These are phyloP conservation scores for Fusarium concolor DNA, from an alignment of 2,329 filamentous ascomycete genomes.

Conservation along the genomic window DNA sequence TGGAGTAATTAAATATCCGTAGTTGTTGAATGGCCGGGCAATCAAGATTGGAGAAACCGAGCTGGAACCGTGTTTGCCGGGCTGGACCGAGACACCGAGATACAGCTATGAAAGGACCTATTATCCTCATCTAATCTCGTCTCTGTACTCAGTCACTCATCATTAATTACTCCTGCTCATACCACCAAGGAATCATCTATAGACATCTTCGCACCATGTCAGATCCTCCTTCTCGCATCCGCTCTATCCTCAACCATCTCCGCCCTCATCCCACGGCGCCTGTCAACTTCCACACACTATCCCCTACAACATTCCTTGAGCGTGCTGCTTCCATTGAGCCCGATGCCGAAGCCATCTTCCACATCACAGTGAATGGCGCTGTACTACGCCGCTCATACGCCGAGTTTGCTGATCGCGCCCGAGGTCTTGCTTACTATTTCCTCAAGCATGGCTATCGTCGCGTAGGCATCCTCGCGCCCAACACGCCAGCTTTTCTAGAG, in stretches of 20 bases:
- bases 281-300: conserved; percentile 79
- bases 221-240: conserved; percentile 70
- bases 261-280: conserved; percentile 55
- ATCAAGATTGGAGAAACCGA: conserved; percentile 43
- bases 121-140: conserved; percentile 10
- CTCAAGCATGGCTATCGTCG: conserved; percentile 77
- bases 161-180: background rate
- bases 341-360: conserved; percentile 84
- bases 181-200: background rate
- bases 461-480: conserved; percentile 88
- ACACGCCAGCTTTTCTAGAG: conserved; percentile 95
- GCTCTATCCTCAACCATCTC: conserved; percentile 66
- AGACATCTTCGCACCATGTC: conserved; percentile 63
- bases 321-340: conserved; percentile 91
- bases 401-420: conserved; percentile 85
- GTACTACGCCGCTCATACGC: conserved; percentile 81
- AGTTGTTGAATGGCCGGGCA: conserved; percentile 21
- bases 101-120: conserved; percentile 41
- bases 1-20: conserved; percentile 17
- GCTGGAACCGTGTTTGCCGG: conserved; percentile 45
- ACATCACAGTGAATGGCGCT: conserved; percentile 82
- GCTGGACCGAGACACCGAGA: conserved; percentile 43
- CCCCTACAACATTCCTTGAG: conserved; percentile 87
- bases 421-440: conserved; percentile 89
- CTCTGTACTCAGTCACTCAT: background rate